Conservation (phyloP, 345 rosid genomes). For the Odontarrhena argentea region DNA sequence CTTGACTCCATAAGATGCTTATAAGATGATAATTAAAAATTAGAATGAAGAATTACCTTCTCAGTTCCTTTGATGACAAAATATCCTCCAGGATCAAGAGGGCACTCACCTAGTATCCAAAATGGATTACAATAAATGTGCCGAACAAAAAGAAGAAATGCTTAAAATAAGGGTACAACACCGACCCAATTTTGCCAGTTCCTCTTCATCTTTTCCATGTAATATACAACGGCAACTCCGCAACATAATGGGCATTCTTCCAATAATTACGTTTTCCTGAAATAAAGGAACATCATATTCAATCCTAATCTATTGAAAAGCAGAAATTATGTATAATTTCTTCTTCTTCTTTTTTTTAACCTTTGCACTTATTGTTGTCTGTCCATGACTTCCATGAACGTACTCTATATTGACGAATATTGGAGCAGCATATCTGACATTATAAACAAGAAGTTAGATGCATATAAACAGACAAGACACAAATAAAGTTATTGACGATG, state of each 20-base stretch:
- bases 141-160: background rate
- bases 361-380: constrained; percentile 44
- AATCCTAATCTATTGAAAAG: constrained; percentile 14
- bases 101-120: constrained; percentile 81
- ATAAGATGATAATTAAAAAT: background rate
- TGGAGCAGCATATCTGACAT: constrained; percentile 82
- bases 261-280: constrained; percentile 70
- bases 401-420: constrained; percentile 74
- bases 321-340: constrained; percentile 10
- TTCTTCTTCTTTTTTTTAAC: constrained; percentile 41
- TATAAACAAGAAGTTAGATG: constrained; percentile 13
- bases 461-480: constrained; percentile 14
- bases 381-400: constrained; percentile 50
- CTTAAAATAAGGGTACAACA: constrained; percentile 32
- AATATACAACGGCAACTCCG: constrained; percentile 77
- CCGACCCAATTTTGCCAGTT: constrained; percentile 86
- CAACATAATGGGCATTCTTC: constrained; percentile 92
- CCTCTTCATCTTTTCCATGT: constrained; percentile 84
- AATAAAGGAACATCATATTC: constrained; percentile 29
- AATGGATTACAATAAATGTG: constrained; percentile 21
- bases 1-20: constrained; percentile 15
- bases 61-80: constrained; percentile 87
- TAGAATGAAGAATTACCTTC: constrained; percentile 55
- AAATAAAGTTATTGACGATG: background rate
- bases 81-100: constrained; percentile 97